Evolutionary conservation across 495 filamentous ascomycete species (phyloP).

Genomic region (Daldinia grandis): DNA sequence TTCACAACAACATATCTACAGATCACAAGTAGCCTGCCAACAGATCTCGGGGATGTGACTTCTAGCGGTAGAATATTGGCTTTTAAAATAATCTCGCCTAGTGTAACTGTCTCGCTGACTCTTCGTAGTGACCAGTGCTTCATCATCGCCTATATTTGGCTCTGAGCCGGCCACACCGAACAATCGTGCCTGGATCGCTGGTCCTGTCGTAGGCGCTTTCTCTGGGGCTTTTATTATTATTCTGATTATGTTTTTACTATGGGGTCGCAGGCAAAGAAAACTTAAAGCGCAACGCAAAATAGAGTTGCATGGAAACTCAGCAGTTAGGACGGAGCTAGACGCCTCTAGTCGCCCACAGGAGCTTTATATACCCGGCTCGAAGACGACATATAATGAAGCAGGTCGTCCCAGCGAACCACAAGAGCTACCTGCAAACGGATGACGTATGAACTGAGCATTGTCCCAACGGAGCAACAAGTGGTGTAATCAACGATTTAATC

Average conservation of each 20-base stretch:
- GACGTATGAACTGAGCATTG: neutral
- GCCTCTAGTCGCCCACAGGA: constrained; percentile 15
- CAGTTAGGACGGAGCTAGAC: constrained; percentile 19
- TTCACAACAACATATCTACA: constrained; percentile 22
- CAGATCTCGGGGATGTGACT: neutral
- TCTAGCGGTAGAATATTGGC: neutral
- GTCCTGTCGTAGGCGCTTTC: constrained; percentile 10
- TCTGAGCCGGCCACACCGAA: neutral
- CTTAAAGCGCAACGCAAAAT: neutral
- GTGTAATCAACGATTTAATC: neutral
- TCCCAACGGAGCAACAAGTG: neutral
- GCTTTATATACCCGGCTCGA: constrained; percentile 1
- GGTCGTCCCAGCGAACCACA: neutral
- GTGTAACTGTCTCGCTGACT: neutral
- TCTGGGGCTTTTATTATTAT: constrained; percentile 6
- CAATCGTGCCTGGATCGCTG: constrained; percentile 25
- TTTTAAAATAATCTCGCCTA: neutral
- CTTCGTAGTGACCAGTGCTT: neutral
- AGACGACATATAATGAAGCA: too few relatives aligned
- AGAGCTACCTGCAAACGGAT: constrained; percentile 7
- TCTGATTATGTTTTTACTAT: constrained; percentile 1
- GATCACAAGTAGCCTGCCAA: neutral
- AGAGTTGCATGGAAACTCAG: constrained; percentile 10
- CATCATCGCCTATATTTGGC: neutral
- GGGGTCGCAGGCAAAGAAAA: constrained; percentile 14